These are phyloP conservation scores for Cenococcum geophilum DNA, from an alignment of 495 filamentous ascomycete genomes.

Conservation along the genomic window DNA sequence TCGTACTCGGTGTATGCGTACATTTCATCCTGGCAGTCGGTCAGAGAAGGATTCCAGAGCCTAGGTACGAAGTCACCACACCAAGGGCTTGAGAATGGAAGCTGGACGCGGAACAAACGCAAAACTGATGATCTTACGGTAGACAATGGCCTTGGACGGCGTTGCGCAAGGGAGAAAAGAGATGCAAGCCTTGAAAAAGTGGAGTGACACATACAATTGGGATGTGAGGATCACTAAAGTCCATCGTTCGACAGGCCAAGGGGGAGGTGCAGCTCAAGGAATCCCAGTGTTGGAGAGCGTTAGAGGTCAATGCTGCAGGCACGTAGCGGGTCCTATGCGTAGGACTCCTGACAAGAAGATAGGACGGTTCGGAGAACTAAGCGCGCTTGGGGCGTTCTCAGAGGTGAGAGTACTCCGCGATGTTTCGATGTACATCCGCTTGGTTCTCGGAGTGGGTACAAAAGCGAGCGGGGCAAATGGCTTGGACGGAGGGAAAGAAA, in stretches of 20 bases:
- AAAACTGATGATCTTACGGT: background rate
- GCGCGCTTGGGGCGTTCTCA: background rate
- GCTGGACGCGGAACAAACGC: background rate
- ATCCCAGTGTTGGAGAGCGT: background rate
- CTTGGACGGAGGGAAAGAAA: background rate
- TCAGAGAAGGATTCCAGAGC: background rate
- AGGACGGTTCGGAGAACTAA: background rate
- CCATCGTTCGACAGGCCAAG: background rate
- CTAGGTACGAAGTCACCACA: background rate
- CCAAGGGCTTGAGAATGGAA: background rate
- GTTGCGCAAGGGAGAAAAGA: background rate
- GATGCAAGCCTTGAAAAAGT: background rate
- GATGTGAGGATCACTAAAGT: background rate
- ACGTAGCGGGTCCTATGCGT: background rate
- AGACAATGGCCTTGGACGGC: background rate
- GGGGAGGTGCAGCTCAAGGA: background rate
- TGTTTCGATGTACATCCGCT: background rate
- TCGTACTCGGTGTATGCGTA: conserved; percentile 8
- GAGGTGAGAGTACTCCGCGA: background rate
- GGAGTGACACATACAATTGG: background rate
- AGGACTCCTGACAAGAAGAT: background rate
- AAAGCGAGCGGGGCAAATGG: background rate
- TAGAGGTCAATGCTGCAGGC: background rate
- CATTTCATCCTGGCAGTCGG: background rate
- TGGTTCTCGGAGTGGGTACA: background rate